Conservation (phyloP, 805 yeast species). For the Cyberlindnera galapagoensis region DNA sequence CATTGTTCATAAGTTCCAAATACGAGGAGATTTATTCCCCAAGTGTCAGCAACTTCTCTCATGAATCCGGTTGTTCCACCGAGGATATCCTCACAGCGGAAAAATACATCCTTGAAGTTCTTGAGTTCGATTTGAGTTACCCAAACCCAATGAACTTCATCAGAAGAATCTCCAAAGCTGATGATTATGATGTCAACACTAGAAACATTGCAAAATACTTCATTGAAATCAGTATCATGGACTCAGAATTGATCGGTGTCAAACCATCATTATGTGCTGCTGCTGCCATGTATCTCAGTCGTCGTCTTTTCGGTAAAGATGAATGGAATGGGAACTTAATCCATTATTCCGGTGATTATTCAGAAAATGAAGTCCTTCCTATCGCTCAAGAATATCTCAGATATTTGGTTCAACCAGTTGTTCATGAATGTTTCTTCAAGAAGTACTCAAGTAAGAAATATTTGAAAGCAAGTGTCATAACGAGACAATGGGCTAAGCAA, state of each 20-base stretch:
- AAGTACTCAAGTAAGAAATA: slow-evolving; percentile 87
- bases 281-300: slow-evolving; percentile 80
- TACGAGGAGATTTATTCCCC: slow-evolving; percentile 92
- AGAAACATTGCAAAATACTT: slow-evolving; percentile 87
- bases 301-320: slow-evolving; percentile 63
- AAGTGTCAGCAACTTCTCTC: slow-evolving; percentile 77
- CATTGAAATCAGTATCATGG: slow-evolving; percentile 73
- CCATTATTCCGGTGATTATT: slow-evolving; percentile 89
- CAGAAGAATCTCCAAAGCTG: slow-evolving; percentile 89
- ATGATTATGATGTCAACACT: slow-evolving; percentile 84
- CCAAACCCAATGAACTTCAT: slow-evolving; percentile 93
- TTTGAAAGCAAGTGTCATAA: slow-evolving; percentile 75
- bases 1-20: slow-evolving; percentile 84
- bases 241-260: slow-evolving; percentile 69
- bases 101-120: slow-evolving; percentile 65
- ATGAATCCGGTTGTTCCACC: slow-evolving; percentile 74
- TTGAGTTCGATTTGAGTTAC: slow-evolving; percentile 72
- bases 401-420: slow-evolving; percentile 72
- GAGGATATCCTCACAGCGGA: slow-evolving; percentile 85
- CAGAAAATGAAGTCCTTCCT: slow-evolving; percentile 63
- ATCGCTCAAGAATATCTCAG: slow-evolving; percentile 70
- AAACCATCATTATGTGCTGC: slow-evolving; percentile 84
- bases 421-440: slow-evolving; percentile 87
- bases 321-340: slow-evolving; percentile 84
- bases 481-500: slow-evolving; percentile 79